Evolutionary conservation across 306 rosid genomes (phyloP).

Genomic region (Vigna mungo): DNA sequence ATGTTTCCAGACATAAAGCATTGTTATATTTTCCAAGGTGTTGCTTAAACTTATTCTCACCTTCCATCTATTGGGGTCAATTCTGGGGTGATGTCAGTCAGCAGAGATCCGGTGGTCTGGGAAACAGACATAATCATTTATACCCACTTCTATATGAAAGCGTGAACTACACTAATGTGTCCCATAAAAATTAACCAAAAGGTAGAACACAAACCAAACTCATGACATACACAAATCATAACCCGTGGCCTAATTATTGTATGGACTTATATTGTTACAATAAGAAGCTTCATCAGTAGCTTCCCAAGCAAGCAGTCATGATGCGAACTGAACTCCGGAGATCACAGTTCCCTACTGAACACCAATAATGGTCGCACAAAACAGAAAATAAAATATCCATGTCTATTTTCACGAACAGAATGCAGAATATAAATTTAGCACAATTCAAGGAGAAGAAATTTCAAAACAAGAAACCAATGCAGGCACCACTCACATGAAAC

Average conservation of each 20-base stretch:
- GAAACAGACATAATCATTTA: slow-evolving; percentile 20
- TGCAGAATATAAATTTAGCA: slow-evolving; percentile 9
- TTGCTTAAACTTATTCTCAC: slow-evolving; percentile 45
- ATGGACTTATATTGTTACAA: neutral
- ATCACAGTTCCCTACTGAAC: neutral
- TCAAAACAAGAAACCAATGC: neutral
- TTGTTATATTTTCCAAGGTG: neutral
- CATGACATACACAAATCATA: neutral
- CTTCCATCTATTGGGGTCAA: slow-evolving; percentile 54
- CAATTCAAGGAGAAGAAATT: neutral
- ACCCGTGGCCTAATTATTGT: neutral
- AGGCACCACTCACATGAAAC: slow-evolving; percentile 9
- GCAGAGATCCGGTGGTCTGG: slow-evolving; percentile 59
- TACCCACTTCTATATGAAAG: slow-evolving; percentile 30
- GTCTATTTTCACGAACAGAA: neutral
- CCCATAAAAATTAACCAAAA: slow-evolving; percentile 6
- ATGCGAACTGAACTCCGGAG: slow-evolving; percentile 10
- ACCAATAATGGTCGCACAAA: neutral
- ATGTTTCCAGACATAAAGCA: neutral
- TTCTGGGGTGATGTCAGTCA: slow-evolving; percentile 47
- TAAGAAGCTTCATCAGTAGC: neutral
- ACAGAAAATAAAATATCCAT: neutral
- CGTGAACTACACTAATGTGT: neutral
- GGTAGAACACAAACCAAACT: slow-evolving; percentile 14
- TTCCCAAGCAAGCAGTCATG: slow-evolving; percentile 12